These are phyloP conservation scores for Pseudopithomyces maydicus DNA, from an alignment of 2,329 filamentous ascomycete genomes.

Conservation along the genomic window DNA sequence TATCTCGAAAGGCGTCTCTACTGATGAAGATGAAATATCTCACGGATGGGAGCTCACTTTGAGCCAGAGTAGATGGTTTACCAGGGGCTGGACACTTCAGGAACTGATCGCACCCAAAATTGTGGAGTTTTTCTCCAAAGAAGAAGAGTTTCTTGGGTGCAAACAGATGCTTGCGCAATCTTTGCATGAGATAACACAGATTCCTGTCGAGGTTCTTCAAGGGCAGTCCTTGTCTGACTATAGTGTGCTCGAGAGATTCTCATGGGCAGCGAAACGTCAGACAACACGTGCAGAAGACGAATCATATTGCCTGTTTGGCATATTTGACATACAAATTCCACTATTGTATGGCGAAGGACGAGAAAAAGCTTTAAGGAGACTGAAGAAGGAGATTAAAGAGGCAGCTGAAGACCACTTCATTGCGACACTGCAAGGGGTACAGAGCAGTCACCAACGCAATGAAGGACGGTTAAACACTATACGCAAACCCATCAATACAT, in stretches of 20 bases:
- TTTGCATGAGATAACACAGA: neutral
- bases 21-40: neutral
- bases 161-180: neutral
- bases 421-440: no score
- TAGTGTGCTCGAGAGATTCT: conserved; percentile 6
- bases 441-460: no score
- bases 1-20: neutral
- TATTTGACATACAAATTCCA: conserved; percentile 15
- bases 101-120: conserved; percentile 3
- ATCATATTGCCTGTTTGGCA: conserved; percentile 17
- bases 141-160: neutral
- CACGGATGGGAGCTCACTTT: neutral
- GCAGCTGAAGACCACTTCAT: no score
- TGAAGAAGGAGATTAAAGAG: neutral
- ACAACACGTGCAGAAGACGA: conserved; percentile 12
- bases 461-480: no score
- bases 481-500: no score
- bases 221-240: neutral
- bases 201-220: conserved; percentile 1
- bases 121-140: conserved; percentile 2
- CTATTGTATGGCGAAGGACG: conserved; percentile 11
- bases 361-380: neutral
- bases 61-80: conserved; percentile 1
- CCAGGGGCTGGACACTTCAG: neutral
- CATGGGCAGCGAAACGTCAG: conserved; percentile 11